Evolutionary conservation across 1,284 basidiomycete species (phyloP), one percentile per base, ranked within the genome.

Genomic region (Cystobasidium sp.): DNA sequence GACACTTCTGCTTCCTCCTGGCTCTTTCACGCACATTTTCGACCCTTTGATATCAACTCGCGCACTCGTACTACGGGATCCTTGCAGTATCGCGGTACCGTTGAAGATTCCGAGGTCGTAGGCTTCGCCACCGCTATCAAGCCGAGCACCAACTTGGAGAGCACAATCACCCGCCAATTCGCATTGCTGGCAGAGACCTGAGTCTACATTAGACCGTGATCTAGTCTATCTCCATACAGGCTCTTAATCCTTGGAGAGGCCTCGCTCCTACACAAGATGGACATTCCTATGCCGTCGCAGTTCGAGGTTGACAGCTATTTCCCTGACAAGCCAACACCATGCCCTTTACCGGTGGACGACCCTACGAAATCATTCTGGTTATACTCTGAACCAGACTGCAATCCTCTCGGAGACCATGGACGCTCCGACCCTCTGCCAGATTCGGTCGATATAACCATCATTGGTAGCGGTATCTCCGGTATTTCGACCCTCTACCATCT

Each of bases 391-490:
- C 85, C 86, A 0, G 84, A 84, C 43, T 88, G 86, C 0, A 90
- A 90, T 79, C 89, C 88, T 0, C 83, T 90, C 0, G 88, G 88
- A 0, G 83, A 82, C 5, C 85, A 87, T 75, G 91, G 91, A 0
- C 90, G 89, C 78, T 81, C 83, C 3, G 89, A 88, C 0, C 76
- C 82, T 0, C 81, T 91, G 22, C 86, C 86, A 0, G 63, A 80
- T 0, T 86, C 88, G 66, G 87, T 88, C 1, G 90, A 92, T 78
- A 82, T 91, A 14, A 90, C 88, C 76, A 88, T 92, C 76, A 88
- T 92, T 55, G 91, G 91, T 1, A 88, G 89, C 43, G 91, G 91
- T 0, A 88, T 93, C 37, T 90, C 90, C 0, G 91, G 91, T 8
- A 85, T 90, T 8, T 65, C 62, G 9, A 73, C 70, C 2, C 44